Percentiles rank a stretch among this genome's conserved stretches.
These are phyloP conservation scores for Trypanosoma congolense DNA, from an alignment of 208 protist genomes.

Conservation along the genomic window DNA sequence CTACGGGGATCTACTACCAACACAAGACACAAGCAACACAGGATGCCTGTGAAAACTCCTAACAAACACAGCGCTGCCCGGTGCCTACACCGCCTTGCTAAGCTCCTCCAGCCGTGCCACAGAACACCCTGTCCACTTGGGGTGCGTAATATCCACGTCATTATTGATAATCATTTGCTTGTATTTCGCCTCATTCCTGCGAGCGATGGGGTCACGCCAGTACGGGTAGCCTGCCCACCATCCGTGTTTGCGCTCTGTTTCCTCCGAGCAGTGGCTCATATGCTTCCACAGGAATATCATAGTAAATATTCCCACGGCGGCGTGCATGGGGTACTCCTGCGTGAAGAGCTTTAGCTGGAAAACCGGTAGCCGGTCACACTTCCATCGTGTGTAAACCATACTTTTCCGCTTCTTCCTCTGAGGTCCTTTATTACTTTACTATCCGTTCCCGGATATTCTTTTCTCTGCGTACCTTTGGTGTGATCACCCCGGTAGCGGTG, in stretches of 20 bases:
- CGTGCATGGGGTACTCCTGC: conserved; percentile 78
- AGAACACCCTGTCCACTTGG: conserved; percentile 88
- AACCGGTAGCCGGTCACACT: conserved; percentile 85
- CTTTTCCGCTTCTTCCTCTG: conserved; percentile 3
- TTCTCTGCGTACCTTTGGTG: too few species aligned
- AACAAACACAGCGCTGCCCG: background rate
- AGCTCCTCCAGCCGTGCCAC: conserved; percentile 72
- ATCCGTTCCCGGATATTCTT: conserved; percentile 9
- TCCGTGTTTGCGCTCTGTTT: conserved; percentile 84
- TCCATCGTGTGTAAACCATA: conserved; percentile 92
- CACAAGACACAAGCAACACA: too few species aligned
- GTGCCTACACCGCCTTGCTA: conserved; percentile 44
- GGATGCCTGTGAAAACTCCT: background rate
- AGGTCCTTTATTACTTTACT: background rate
- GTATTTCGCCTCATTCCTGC: conserved; percentile 83
- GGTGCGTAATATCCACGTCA: conserved; percentile 81
- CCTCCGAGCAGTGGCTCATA: conserved; percentile 81
- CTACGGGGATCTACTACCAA: too few species aligned
- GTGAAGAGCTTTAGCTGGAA: conserved; percentile 85
- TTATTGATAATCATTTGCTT: conserved; percentile 86
- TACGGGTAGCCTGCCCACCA: conserved; percentile 89
- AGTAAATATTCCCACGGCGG: conserved; percentile 52
- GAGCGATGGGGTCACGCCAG: conserved; percentile 89
- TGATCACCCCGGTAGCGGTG: too few species aligned
- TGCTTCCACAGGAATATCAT: conserved; percentile 85